phyloP scores from a whole-genome alignment of 2,329 filamentous ascomycete species.

The Balansia obtecta region DNA sequence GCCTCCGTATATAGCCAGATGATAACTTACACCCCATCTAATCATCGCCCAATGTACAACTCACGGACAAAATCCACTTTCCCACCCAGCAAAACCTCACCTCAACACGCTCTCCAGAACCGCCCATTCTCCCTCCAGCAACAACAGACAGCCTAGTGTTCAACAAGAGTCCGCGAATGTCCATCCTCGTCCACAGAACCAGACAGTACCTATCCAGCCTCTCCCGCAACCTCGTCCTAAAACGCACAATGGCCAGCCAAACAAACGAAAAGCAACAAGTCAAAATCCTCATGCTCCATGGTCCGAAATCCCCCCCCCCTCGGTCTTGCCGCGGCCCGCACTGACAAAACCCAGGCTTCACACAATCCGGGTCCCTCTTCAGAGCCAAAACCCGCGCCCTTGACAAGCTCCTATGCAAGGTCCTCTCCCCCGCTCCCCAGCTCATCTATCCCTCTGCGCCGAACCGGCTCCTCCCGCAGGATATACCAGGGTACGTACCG shows the following conservation, averaged over 20 bases:
- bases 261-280: constrained; percentile 33
- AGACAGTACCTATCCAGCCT: background rate
- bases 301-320: constrained; percentile 19
- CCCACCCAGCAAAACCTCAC: constrained; percentile 5
- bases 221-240: background rate
- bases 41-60: background rate
- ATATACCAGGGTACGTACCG: constrained; percentile 57
- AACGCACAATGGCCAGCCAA: constrained; percentile 1
- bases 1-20: background rate
- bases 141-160: background rate
- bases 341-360: constrained; percentile 49
- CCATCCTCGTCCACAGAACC: background rate
- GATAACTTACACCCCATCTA: background rate
- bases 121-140: background rate
- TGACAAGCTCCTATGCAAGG: constrained; percentile 66
- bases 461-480: constrained; percentile 45
- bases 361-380: constrained; percentile 79
- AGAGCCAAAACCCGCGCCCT: constrained; percentile 79
- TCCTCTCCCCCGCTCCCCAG: constrained; percentile 44
- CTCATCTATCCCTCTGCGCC: constrained; percentile 61
- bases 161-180: background rate
- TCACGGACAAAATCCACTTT: background rate
- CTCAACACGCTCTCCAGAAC: background rate
- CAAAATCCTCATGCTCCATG: constrained; percentile 70
- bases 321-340: no score